A percentile compares a stretch with the other conserved stretches of the same genome.
Conservation (phyloP, 148 eudicot species). For the Silene latifolia region DNA sequence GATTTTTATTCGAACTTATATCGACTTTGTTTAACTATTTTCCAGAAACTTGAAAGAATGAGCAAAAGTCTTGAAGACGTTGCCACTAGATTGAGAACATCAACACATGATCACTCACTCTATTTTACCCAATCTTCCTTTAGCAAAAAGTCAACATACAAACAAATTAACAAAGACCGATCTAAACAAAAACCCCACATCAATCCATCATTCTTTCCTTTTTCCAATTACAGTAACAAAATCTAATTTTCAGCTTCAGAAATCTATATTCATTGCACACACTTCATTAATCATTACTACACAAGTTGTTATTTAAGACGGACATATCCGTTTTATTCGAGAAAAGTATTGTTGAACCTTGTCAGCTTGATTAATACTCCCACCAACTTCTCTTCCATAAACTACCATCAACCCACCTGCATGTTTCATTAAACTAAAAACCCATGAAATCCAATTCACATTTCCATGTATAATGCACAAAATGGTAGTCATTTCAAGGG, state of each 20-base stretch:
- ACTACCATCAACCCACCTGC: too few relatives aligned
- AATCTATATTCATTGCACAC: not conserved
- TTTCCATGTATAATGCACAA: conserved; percentile 34
- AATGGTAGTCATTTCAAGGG: conserved; percentile 14
- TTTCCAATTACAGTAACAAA: not conserved
- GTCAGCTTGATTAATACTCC: too few relatives aligned
- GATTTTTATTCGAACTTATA: too few relatives aligned
- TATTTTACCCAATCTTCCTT: too few relatives aligned
- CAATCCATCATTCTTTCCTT: not conserved
- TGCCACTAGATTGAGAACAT: not conserved
- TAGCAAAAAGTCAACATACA: not conserved
- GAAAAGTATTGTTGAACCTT: too few relatives aligned
- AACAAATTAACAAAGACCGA: not conserved
- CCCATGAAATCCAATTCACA: not conserved
- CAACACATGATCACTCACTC: not conserved
- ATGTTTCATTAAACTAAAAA: not conserved
- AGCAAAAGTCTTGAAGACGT: too few relatives aligned
- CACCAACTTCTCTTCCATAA: too few relatives aligned
- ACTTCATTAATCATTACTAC: too few relatives aligned
- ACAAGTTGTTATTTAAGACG: too few relatives aligned
- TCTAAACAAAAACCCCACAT: not conserved
- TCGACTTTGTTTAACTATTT: too few relatives aligned
- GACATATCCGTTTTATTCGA: too few relatives aligned
- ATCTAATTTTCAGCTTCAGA: not conserved
- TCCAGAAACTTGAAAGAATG: too few relatives aligned